These are phyloP conservation scores for Phytophthora rubi DNA, from an alignment of 352 stramenopile genomes.

Conservation along the genomic window DNA sequence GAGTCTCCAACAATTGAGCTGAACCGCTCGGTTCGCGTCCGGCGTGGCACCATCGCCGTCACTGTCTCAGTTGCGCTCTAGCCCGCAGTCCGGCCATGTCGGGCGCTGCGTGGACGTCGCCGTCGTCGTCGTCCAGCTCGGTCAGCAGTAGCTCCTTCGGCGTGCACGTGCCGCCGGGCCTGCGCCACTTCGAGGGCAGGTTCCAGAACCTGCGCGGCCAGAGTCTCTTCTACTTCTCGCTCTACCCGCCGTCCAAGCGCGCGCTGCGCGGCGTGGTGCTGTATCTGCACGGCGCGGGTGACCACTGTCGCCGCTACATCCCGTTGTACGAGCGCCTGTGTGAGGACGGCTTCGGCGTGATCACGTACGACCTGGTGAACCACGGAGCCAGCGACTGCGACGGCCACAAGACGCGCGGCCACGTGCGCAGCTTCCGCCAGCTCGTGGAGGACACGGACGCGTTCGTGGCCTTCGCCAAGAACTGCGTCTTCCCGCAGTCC, in stretches of 20 bases:
- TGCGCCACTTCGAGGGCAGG: conserved; percentile 39
- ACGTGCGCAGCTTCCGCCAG: conserved; percentile 44
- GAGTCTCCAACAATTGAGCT: conserved; percentile 17
- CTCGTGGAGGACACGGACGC: conserved; percentile 56
- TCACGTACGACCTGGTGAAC: conserved; percentile 52
- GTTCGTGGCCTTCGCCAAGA: conserved; percentile 45
- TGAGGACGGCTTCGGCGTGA: conserved; percentile 42
- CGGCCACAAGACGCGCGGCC: conserved; percentile 36
- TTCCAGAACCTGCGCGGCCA: conserved; percentile 44
- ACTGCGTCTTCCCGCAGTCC: conserved; percentile 33
- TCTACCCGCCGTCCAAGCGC: conserved; percentile 34
- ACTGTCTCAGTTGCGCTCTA: background rate
- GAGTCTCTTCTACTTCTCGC: conserved; percentile 43
- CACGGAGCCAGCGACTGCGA: conserved; percentile 52
- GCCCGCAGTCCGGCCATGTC: conserved; percentile 7
- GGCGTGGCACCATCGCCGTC: conserved; percentile 9
- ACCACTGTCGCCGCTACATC: conserved; percentile 52
- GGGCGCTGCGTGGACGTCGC: conserved; percentile 14
- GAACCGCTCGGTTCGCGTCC: conserved; percentile 6
- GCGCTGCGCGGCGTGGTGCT: conserved; percentile 47
- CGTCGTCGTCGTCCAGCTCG: conserved; percentile 20
- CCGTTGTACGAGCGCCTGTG: conserved; percentile 51
- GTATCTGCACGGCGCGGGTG: conserved; percentile 49
- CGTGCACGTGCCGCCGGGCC: conserved; percentile 33
- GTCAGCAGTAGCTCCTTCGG: conserved; percentile 19